Evolutionary conservation across 2,329 filamentous ascomycete genomes (phyloP).

Genomic region (Alternaria gansuensis): DNA sequence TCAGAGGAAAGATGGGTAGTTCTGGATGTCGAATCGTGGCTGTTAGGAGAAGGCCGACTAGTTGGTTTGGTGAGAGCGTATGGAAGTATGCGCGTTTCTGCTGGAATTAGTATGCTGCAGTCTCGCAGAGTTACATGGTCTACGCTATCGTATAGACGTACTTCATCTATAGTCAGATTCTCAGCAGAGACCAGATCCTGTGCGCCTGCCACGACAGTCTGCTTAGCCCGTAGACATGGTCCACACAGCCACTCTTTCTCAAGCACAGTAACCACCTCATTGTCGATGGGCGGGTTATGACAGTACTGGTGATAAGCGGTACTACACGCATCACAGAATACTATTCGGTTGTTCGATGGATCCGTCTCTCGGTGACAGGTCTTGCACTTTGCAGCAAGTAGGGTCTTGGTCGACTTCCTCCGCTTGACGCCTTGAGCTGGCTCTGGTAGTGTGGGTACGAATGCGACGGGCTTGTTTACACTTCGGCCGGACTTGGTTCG

Average conservation of each 20-base stretch:
- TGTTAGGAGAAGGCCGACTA: constrained; percentile 72
- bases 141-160: constrained; percentile 32
- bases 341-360: constrained; percentile 78
- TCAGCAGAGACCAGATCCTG: constrained; percentile 52
- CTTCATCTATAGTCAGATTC: constrained; percentile 55
- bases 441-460: constrained; percentile 65
- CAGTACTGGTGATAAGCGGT: constrained; percentile 82
- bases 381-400: constrained; percentile 69
- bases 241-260: constrained; percentile 76
- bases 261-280: constrained; percentile 71
- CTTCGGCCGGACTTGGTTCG: constrained; percentile 80
- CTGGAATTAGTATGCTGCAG: constrained; percentile 14
- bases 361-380: constrained; percentile 77
- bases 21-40: constrained; percentile 69
- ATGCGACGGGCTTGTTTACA: constrained; percentile 71
- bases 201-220: constrained; percentile 45
- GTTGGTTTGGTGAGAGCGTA: constrained; percentile 66
- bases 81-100: constrained; percentile 72
- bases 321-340: constrained; percentile 86
- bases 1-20: constrained; percentile 69
- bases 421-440: constrained; percentile 61
- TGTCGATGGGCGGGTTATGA: constrained; percentile 77
- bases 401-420: constrained; percentile 65
- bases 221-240: constrained; percentile 60
- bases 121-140: background rate